These are phyloP conservation scores for Mycena capillaripes DNA, from an alignment of 768 basidiomycete genomes.

Conservation along the genomic window DNA sequence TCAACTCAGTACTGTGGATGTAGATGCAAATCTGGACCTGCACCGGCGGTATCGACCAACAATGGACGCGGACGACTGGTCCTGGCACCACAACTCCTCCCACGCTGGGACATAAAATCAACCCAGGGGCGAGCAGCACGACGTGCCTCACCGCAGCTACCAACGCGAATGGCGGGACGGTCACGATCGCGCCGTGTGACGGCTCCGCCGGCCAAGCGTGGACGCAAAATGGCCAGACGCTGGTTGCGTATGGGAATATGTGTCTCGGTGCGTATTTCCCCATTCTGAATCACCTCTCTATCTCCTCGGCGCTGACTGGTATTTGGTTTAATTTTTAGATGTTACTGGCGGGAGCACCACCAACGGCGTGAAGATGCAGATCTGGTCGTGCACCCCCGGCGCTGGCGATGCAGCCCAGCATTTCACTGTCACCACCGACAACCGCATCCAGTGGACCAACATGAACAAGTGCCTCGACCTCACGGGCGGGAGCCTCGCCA, in stretches of 20 bases:
- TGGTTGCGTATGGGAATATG: no score
- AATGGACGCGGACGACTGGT: constrained; percentile 20
- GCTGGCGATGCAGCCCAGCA: constrained; percentile 34
- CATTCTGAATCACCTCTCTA: neutral
- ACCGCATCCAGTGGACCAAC: constrained; percentile 35
- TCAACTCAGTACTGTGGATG: neutral
- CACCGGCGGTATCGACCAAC: constrained; percentile 18
- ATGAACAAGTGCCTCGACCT: constrained; percentile 41
- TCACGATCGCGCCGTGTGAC: neutral
- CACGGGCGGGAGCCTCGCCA: constrained; percentile 32
- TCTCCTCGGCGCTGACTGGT: neutral
- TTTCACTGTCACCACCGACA: constrained; percentile 21
- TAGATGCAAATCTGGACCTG: constrained; percentile 27
- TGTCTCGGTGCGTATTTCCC: constrained; percentile 28
- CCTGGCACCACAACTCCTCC: neutral
- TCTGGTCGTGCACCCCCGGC: constrained; percentile 38
- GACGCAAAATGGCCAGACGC: constrained; percentile 13
- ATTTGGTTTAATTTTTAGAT: constrained; percentile 14
- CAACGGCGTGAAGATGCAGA: constrained; percentile 31
- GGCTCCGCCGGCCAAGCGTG: neutral
- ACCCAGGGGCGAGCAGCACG: constrained; percentile 13
- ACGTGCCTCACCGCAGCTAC: constrained; percentile 10
- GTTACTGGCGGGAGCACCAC: constrained; percentile 35
- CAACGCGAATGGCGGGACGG: constrained; percentile 11
- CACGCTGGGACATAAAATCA: constrained; percentile 12